Conservation (phyloP, 164 flowering plant genomes). For the Annona squamosa region DNA sequence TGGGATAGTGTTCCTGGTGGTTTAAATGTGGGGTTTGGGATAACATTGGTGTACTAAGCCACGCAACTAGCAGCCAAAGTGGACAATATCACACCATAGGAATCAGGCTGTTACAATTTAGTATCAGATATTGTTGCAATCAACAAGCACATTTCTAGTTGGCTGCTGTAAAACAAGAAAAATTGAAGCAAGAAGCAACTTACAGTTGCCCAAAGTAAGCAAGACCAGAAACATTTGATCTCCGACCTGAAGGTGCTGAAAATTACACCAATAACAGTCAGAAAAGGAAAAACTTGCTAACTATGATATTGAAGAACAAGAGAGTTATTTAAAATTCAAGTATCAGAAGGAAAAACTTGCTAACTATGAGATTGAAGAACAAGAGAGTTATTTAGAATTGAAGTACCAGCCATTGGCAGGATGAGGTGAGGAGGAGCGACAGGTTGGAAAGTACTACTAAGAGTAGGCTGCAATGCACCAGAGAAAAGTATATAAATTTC, state of each 20-base stretch:
- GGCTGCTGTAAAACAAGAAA: neutral
- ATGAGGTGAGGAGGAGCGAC: neutral
- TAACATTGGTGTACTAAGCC: no score
- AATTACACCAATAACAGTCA: neutral
- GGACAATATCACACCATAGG: neutral
- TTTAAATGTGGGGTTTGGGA: no score
- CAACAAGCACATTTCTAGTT: neutral
- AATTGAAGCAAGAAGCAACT: neutral
- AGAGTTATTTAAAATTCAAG: no score
- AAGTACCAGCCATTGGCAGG: slow-evolving; percentile 20
- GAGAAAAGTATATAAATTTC: neutral
- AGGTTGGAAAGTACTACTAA: slow-evolving; percentile 43
- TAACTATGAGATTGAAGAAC: slow-evolving; percentile 34
- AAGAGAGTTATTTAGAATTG: no score
- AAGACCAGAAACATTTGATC: neutral
- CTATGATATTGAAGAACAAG: slow-evolving; percentile 30
- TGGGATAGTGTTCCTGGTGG: no score
- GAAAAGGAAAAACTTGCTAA: slow-evolving; percentile 31
- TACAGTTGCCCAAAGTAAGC: neutral
- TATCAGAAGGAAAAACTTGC: slow-evolving; percentile 26
- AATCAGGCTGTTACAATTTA: neutral
- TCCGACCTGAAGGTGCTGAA: neutral
- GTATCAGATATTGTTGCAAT: neutral
- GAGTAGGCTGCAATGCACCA: slow-evolving; percentile 31
- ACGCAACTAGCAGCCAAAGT: neutral